Conservation (phyloP, 2,329 filamentous ascomycete species). For the Septoria linicola region DNA sequence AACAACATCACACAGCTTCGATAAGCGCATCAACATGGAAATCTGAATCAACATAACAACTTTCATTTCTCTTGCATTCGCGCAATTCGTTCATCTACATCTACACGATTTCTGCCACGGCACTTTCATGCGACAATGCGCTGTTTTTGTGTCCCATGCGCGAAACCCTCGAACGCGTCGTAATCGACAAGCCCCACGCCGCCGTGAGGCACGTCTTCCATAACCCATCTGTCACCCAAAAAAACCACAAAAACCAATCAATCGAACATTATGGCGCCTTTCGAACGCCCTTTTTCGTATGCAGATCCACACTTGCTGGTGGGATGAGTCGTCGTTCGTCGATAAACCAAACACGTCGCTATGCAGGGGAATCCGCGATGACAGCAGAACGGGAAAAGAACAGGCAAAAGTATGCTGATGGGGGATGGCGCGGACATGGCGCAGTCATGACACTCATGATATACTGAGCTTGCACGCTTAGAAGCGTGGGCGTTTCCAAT, state of each 20-base stretch:
- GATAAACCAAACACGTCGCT: constrained; percentile 26
- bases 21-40: constrained; percentile 5
- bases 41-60: constrained; percentile 10
- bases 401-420: constrained; percentile 11
- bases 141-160: not conserved
- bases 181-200: not conserved
- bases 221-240: not conserved
- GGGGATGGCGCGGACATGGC: constrained; percentile 8
- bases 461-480: constrained; percentile 22
- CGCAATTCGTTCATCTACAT: not conserved
- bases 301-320: constrained; percentile 11
- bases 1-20: constrained; percentile 6
- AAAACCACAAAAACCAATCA: constrained; percentile 1
- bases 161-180: not conserved
- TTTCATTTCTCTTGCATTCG: constrained; percentile 1
- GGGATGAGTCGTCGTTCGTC: constrained; percentile 16
- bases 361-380: constrained; percentile 28
- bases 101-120: too few relatives aligned
- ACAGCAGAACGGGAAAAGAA: constrained; percentile 22
- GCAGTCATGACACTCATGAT: constrained; percentile 14
- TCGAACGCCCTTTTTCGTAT: constrained; percentile 5
- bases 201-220: not conserved
- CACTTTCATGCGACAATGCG: not conserved
- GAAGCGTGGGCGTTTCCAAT: constrained; percentile 62
- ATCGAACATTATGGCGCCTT: constrained; percentile 8